Base-by-base conservation (phyloP, 192 early-diverging fungal species). In the Podochytrium sp. region DNA sequence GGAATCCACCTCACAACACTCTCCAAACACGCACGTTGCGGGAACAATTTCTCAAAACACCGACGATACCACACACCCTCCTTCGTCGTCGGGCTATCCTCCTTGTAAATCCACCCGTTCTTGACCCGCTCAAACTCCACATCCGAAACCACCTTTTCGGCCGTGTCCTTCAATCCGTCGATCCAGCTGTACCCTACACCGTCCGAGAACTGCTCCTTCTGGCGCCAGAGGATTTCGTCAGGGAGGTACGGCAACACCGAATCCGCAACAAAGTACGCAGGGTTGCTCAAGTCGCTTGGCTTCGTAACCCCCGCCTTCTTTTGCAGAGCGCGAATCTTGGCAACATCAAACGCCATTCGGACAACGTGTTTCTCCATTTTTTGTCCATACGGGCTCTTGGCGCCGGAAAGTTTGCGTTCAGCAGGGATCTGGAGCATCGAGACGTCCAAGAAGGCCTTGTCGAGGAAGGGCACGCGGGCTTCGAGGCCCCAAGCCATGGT, bases 401-500 rank as follows among this genome's bases (percentile, higher is more conserved):
- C 49, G 62, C 82, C 81, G 71, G 85, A 91, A 75, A 92, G 78
- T 85, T 99, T 99, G 77, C 92, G 90, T 74, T 91, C 78, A 32
- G 96, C 90, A 14, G 90, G 90, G 33, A 95, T 84, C 55, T 75
- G 49, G 59, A 84, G 87, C 97, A 99, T 99, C 25, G 94, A 90
- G 4, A 94, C 90, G 78, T 97, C 92, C 76, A 99, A 76, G 76
- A 99, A 98, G 34, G 85, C 85, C 83, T 89, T 91, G 87, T 99
- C 97, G 51, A 97, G 84, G 91, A 99, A 99, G 40, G 97, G 97
- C 25, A 99, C 97, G 76, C 97, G 94, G 16, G 95, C 94, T 78
- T 99, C 97, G 47, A 99, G 90, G 75, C 97, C 97, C 97, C 97
- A 99, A 6, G 97, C 97, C 96, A 99, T 98, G 47, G 97, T 99